These are phyloP conservation scores for Ophiosphaerella korrae DNA, from an alignment of 2,329 filamentous ascomycete genomes.

Conservation along the genomic window DNA sequence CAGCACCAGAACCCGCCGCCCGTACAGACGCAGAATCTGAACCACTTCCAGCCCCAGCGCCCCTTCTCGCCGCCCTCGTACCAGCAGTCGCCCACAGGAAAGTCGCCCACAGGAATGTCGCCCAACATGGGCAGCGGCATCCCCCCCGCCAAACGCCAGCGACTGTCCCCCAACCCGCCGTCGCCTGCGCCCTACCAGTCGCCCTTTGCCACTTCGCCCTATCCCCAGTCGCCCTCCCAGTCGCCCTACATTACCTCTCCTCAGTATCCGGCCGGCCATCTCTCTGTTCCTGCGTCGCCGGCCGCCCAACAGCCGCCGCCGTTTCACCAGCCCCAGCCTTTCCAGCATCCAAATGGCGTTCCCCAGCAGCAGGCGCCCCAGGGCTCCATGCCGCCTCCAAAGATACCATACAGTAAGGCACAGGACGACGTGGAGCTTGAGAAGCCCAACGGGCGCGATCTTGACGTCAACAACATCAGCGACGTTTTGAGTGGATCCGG, in stretches of 20 bases:
- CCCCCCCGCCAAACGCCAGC: slow-evolving; percentile 75
- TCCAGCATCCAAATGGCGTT: slow-evolving; percentile 35
- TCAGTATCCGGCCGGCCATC: slow-evolving; percentile 28
- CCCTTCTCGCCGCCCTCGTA: slow-evolving; percentile 43
- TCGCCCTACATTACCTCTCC: slow-evolving; percentile 48
- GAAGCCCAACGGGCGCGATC: slow-evolving; percentile 62
- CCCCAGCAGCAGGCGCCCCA: slow-evolving; percentile 27
- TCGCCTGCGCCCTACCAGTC: slow-evolving; percentile 57
- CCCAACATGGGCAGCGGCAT: slow-evolving; percentile 48
- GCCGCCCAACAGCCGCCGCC: slow-evolving; percentile 36
- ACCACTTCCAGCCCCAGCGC: slow-evolving; percentile 50
- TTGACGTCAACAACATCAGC: slow-evolving; percentile 72
- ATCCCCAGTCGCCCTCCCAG: slow-evolving; percentile 16
- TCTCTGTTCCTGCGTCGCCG: slow-evolving; percentile 41
- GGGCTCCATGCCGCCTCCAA: slow-evolving; percentile 66
- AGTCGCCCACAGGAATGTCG: slow-evolving; percentile 60
- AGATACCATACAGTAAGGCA: slow-evolving; percentile 59
- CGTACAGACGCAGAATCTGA: slow-evolving; percentile 48
- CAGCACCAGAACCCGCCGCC: slow-evolving; percentile 34
- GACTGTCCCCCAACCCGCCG: slow-evolving; percentile 69
- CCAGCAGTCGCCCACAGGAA: slow-evolving; percentile 58
- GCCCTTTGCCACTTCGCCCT: slow-evolving; percentile 54
- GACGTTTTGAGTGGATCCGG: slow-evolving; percentile 85
- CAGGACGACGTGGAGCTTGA: slow-evolving; percentile 51
- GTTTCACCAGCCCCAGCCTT: slow-evolving; percentile 61